Evolutionary conservation across 352 stramenopile species (phyloP).

Genomic region (Plasmopara halstedii): DNA sequence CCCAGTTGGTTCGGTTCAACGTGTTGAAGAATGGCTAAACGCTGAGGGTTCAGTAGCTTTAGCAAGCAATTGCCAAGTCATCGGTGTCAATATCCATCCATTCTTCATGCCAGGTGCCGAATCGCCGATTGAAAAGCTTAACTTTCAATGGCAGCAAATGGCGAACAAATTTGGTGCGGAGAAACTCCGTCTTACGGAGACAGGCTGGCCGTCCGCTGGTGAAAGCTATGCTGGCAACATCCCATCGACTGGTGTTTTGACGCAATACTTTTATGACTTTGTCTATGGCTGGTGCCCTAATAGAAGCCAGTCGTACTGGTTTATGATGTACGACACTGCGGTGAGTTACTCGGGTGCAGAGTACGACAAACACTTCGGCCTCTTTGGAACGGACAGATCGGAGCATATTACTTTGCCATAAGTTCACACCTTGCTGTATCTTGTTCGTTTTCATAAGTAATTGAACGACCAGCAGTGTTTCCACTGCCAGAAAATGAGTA

Average conservation of each 20-base stretch:
- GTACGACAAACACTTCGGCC: conserved; percentile 52
- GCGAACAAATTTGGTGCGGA: conserved; percentile 23
- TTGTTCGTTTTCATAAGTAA: no score
- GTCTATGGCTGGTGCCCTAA: conserved; percentile 17
- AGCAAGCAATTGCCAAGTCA: conserved; percentile 24
- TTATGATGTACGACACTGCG: conserved; percentile 56
- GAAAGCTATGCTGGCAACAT: conserved; percentile 23
- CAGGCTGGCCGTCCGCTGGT: conserved; percentile 44
- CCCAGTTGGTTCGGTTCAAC: conserved; percentile 53
- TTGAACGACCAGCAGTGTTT: no score
- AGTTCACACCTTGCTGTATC: no score
- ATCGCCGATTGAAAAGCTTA: conserved; percentile 36
- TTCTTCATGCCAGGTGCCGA: conserved; percentile 41
- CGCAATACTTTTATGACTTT: conserved; percentile 40
- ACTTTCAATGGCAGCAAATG: conserved; percentile 40
- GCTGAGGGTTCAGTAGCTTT: conserved; percentile 22
- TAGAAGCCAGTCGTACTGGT: conserved; percentile 35
- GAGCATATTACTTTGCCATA: conserved; percentile 31
- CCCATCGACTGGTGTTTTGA: conserved; percentile 27
- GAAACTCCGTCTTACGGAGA: conserved; percentile 44
- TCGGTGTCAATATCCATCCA: conserved; percentile 29
- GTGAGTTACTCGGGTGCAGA: conserved; percentile 31
- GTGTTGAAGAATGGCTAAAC: conserved; percentile 51
- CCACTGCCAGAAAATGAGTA: no score
- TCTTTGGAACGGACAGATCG: conserved; percentile 34